phyloP scores from a whole-genome alignment of 352 stramenopile species.

The Elongisporangium senticosum region DNA sequence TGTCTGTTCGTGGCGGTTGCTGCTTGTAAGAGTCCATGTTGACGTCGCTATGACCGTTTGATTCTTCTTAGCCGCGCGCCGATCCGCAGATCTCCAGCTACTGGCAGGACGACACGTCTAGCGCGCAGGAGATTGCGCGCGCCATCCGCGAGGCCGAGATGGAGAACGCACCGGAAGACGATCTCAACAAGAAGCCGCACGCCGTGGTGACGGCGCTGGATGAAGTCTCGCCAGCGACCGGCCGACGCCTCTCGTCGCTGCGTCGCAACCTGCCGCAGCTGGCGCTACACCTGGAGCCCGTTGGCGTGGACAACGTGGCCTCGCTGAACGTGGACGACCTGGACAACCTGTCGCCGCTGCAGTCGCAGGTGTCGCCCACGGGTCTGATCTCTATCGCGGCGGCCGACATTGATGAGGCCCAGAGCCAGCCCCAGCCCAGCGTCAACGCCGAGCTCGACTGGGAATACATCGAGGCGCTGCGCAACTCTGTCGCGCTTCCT shows the following conservation, averaged over 20 bases:
- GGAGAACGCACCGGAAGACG: slow-evolving; percentile 19
- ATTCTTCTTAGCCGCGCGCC: slow-evolving; percentile 37
- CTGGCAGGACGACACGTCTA: slow-evolving; percentile 75
- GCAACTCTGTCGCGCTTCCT: slow-evolving; percentile 12
- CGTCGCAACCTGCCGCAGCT: slow-evolving; percentile 24
- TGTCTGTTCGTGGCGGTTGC: background rate
- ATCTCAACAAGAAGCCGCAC: slow-evolving; percentile 45
- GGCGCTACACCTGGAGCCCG: slow-evolving; percentile 23
- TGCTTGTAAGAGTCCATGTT: background rate
- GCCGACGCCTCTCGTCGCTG: slow-evolving; percentile 10
- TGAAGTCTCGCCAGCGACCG: slow-evolving; percentile 9
- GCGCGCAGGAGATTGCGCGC: slow-evolving; percentile 51
- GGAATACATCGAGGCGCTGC: slow-evolving; percentile 57
- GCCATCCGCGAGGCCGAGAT: slow-evolving; percentile 56
- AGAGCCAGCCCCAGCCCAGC: slow-evolving; percentile 17
- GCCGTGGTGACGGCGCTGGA: slow-evolving; percentile 21
- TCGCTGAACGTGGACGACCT: slow-evolving; percentile 40
- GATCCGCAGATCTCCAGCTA: slow-evolving; percentile 67
- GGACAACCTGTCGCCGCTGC: slow-evolving; percentile 25
- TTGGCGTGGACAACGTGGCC: slow-evolving; percentile 46
- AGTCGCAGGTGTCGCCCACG: slow-evolving; percentile 58
- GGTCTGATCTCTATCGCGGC: slow-evolving; percentile 81
- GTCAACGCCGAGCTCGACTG: slow-evolving; percentile 52
- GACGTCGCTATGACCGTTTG: background rate
- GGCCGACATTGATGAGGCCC: slow-evolving; percentile 73